Evolutionary conservation across 2,329 filamentous ascomycete species (phyloP), one percentile per base, ranked within the genome.

Genomic region (Bipolaris oryzae): DNA sequence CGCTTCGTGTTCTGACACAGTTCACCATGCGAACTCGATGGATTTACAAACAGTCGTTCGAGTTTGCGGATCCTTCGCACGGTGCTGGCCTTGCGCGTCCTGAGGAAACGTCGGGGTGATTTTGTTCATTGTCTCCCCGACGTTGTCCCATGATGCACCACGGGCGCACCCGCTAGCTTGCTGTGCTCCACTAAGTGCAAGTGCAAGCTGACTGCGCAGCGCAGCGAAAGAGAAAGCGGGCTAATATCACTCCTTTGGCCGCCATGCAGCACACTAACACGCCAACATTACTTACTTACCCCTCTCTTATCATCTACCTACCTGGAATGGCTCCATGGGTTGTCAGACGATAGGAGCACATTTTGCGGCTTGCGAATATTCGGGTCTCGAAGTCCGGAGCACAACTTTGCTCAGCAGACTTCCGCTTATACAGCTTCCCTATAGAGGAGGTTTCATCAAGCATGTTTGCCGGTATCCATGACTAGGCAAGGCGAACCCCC

Each of bases 271-370:
- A 57, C 33, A 38, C 63, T 64, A 66, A 63, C 16, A 43, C 55
- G 54, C 61, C 63, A 67, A 67, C 60, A 62, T n/a, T n/a, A n/a
- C n/a, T n/a, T n/a, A n/a, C n/a, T 68, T 60, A 55, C 60, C 60
- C 62, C 61, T 68, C 63, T 49, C 57, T 55, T 49, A 54, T 60
- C 58, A 50, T 62, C 1, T 59, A 50, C 63, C 1, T 41, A 21
- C 57, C 41, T 61, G 62, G 45, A 39, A 46, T 44, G 33, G 21
- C 62, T 62, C 57, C 37, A 55, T 44, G 20, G 21, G 21, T 43
- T 28, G 33, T 48, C 41, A 57, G 45, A 38, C 60, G 35, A 50
- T 44, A 57, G 49, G 33, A 58, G 46, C 41, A 53, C 42, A 59
- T 53, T 67, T 66, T 67, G 58, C 57, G 59, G 60, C 48, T 57